A percentile compares a stretch with the other conserved stretches of the same genome.
phyloP scores from a whole-genome alignment of 805 yeast genomes.

The Komagataella mondaviorum region DNA sequence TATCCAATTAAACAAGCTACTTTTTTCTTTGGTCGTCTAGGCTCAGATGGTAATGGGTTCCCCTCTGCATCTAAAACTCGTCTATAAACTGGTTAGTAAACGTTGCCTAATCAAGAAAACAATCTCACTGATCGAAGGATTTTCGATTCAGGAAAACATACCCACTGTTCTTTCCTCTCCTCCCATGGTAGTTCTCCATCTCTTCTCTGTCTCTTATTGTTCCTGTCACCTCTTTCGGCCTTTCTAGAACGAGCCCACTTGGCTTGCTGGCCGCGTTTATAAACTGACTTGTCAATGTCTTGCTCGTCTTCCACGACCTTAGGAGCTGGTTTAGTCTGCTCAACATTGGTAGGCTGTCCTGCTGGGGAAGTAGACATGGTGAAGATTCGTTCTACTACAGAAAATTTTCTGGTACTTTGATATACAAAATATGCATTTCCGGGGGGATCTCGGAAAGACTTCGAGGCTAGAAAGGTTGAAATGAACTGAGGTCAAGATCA shows the following conservation, averaged over 20 bases:
- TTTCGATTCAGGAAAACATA: conserved; percentile 22
- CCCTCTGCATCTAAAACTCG: conserved; percentile 49
- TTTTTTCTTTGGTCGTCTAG: conserved; percentile 70
- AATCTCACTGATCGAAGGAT: not conserved
- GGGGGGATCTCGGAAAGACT: not conserved
- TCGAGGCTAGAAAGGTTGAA: not conserved
- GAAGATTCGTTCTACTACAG: conserved; percentile 1
- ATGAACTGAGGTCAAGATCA: not conserved
- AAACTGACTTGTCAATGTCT: not conserved
- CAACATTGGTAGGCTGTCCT: not conserved
- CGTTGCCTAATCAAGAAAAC: not conserved
- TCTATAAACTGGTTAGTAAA: conserved; percentile 13
- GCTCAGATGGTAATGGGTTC: conserved; percentile 40
- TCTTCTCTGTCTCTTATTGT: conserved; percentile 4
- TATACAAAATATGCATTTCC: not conserved
- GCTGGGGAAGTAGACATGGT: not conserved
- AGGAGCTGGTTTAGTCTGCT: not conserved
- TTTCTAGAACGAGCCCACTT: conserved; percentile 3
- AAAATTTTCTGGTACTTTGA: not conserved
- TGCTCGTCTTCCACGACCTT: not conserved
- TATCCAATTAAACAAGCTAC: conserved; percentile 88
- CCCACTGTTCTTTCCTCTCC: conserved; percentile 36
- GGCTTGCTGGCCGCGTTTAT: conserved; percentile 2
- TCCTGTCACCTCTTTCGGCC: conserved; percentile 2
- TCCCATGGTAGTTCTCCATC: conserved; percentile 6